phyloP scores from a whole-genome alignment of 2,329 filamentous ascomycete species.

The Talaromyces sp. region DNA sequence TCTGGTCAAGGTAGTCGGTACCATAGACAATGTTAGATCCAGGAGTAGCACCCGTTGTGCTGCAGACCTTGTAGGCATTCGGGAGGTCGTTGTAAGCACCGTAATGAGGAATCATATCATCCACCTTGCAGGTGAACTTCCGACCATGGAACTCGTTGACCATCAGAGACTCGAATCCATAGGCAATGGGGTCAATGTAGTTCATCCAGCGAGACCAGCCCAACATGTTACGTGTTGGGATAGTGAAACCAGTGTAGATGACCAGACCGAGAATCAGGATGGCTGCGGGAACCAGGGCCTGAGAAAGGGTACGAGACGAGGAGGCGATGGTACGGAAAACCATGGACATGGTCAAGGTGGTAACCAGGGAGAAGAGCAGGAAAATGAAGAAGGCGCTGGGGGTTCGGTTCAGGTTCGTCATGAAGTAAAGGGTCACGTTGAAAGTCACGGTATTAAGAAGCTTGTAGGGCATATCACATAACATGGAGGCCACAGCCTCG shows the following conservation, averaged over 20 bases:
- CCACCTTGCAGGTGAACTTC: conserved; percentile 54
- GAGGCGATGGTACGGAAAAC: conserved; percentile 79
- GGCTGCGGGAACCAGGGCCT: conserved; percentile 59
- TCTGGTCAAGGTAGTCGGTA: conserved; percentile 57
- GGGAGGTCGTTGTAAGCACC: conserved; percentile 40
- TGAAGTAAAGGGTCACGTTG: conserved; percentile 82
- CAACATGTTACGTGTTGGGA: conserved; percentile 63
- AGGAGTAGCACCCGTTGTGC: conserved; percentile 59
- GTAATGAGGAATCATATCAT: conserved; percentile 47
- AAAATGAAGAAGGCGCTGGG: conserved; percentile 83
- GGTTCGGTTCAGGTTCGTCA: conserved; percentile 76
- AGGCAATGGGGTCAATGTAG: conserved; percentile 76
- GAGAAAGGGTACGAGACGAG: conserved; percentile 66
- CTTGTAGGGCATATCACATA: conserved; percentile 69
- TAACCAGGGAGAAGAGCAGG: conserved; percentile 72
- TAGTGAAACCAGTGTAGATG: conserved; percentile 54
- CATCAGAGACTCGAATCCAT: conserved; percentile 79
- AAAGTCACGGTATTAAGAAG: conserved; percentile 73
- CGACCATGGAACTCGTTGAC: conserved; percentile 78
- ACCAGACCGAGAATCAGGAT: conserved; percentile 47
- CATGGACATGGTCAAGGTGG: conserved; percentile 79
- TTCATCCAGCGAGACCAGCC: conserved; percentile 82
- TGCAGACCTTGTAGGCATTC: conserved; percentile 56
- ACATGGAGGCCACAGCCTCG: conserved; percentile 16
- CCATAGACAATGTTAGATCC: conserved; percentile 60